Base-by-base conservation (phyloP, 2,329 filamentous ascomycete species). In the Colletotrichum higginsianum region DNA sequence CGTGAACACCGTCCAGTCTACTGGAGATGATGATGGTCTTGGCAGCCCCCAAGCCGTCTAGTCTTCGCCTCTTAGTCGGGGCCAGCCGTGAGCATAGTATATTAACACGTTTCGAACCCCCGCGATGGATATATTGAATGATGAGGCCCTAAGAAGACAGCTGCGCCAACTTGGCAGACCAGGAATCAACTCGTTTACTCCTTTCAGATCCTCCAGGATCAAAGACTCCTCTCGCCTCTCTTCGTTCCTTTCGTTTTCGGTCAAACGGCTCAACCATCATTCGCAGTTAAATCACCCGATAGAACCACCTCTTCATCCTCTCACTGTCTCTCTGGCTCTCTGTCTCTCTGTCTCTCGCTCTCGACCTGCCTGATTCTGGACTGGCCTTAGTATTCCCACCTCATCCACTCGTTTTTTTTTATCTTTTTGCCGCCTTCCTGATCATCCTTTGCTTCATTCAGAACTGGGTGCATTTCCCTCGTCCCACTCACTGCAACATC, bases 31-130 rank as follows among this genome's bases (percentile, higher is more conserved):
- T 30, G 26, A 57, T 18, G 40, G 35, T 18, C 46, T 66, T 66
- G 40, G 67, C 58, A 47, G 16, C 26, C 47, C 30, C 26, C 30
- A 13, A 46, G 16, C 21, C 30, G 35, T 40, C n/a, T n/a, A n/a
- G n/a, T n/a, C 35, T n/a, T 44, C 11, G 57, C n/a, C 21, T 23
- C 46, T 63, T 49, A 44, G 13, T 55, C 52, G 46, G 38, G 38
- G 21, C 42, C n/a, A 15, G 30, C 30, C 42, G 30, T 30, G 52
- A 35, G 23, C 5, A n/a, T 23, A 44, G 40, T 66, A 70, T 70
- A 65, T 65, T 65, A 60, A 60, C 61, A 66, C 15, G 62, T 66
- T 61, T 46, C 47, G 55, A 12, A 66, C 55, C 55, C 61, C 55
- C 62, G 15, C 40, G n/a, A n/a, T 3, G 15, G 1, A 16, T 40